Percentiles rank a stretch among this genome's conserved stretches.
Evolutionary conservation across 768 basidiomycete species (phyloP).

Genomic region (Termitomyces heimii): DNA sequence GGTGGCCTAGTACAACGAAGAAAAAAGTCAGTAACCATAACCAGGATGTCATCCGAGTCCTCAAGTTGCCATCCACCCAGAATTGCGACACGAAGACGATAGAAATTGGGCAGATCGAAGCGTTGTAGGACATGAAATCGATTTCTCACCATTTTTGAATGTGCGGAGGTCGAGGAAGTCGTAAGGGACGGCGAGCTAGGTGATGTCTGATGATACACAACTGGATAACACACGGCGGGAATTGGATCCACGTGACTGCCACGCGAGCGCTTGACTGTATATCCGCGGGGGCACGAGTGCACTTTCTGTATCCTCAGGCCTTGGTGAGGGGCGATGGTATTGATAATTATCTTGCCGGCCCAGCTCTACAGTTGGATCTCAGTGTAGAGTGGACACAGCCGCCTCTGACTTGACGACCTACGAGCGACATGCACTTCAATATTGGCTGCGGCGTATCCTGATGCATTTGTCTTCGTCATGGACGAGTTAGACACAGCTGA

Average conservation of each 20-base stretch:
- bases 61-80: constrained; percentile 14
- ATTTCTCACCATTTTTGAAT: constrained; percentile 17
- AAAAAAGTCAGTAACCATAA: not conserved
- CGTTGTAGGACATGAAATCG: not conserved
- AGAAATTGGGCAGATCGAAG: constrained; percentile 2
- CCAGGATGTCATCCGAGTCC: constrained; percentile 11
- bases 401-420: not conserved
- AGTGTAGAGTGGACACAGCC: not conserved
- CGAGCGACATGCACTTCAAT: not conserved
- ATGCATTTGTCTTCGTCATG: not conserved
- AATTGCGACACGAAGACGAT: not conserved
- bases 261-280: constrained; percentile 3
- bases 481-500: not conserved
- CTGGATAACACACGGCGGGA: not conserved
- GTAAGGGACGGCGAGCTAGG: constrained; percentile 11
- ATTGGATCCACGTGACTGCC: constrained; percentile 8
- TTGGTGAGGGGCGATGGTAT: not conserved
- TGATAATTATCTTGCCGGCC: not conserved
- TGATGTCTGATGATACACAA: constrained; percentile 5
- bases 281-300: not conserved
- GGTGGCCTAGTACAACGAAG: constrained; percentile 30
- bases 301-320: not conserved
- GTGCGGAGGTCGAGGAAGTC: constrained; percentile 7
- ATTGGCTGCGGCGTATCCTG: not conserved
- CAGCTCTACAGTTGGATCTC: not conserved